phyloP scores from a whole-genome alignment of 2,329 filamentous ascomycete genomes.

The Dryadomyces quercivorus region DNA sequence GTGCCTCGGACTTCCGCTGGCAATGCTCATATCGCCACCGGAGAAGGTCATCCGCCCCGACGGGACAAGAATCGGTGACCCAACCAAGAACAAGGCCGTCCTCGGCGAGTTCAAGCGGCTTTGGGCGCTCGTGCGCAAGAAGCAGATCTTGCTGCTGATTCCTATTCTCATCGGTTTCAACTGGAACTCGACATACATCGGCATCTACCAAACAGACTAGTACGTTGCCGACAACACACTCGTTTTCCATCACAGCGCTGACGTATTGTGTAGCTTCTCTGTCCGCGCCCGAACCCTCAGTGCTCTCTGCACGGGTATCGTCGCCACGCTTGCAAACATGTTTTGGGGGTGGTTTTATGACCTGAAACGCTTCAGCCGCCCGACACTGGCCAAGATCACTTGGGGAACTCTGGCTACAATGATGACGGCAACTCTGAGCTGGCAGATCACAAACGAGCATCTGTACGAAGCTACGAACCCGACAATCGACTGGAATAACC shows the following conservation, averaged over 20 bases:
- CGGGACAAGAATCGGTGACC: slow-evolving; percentile 17
- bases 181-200: slow-evolving; percentile 37
- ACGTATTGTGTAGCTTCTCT: slow-evolving; percentile 22
- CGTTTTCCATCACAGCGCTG: neutral
- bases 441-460: slow-evolving; percentile 35
- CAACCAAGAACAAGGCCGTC: slow-evolving; percentile 24
- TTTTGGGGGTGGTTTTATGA: slow-evolving; percentile 39
- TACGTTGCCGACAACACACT: neutral
- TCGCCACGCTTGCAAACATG: slow-evolving; percentile 30
- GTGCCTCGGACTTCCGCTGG: slow-evolving; percentile 31
- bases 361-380: slow-evolving; percentile 26
- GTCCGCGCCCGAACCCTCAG: slow-evolving; percentile 34
- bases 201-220: slow-evolving; percentile 39
- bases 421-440: slow-evolving; percentile 31
- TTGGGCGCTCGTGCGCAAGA: slow-evolving; percentile 25
- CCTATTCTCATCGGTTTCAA: slow-evolving; percentile 36
- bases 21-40: slow-evolving; percentile 30
- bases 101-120: slow-evolving; percentile 24
- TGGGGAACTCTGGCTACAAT: slow-evolving; percentile 27
- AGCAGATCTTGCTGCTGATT: slow-evolving; percentile 33
- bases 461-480: slow-evolving; percentile 26
- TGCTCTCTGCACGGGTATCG: slow-evolving; percentile 31
- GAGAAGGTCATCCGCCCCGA: slow-evolving; percentile 30
- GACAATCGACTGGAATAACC: slow-evolving; percentile 32
- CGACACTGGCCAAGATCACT: slow-evolving; percentile 27